Evolutionary conservation across 768 basidiomycete species (phyloP).

Genomic region (Suillus discolor): DNA sequence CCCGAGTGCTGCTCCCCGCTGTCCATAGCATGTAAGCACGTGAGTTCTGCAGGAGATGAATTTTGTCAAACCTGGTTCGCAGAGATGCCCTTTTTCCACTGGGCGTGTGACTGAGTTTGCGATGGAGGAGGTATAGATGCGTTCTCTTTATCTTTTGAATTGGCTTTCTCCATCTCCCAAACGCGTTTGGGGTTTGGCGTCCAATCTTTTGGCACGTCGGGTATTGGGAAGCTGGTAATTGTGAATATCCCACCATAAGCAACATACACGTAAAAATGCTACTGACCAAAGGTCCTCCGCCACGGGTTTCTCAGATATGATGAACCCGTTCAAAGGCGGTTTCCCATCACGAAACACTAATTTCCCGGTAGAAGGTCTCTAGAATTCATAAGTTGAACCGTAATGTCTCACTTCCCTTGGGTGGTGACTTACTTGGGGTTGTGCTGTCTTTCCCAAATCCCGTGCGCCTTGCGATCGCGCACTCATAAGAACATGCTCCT

Average conservation of each 20-base stretch:
- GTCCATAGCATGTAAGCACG: conserved; percentile 14
- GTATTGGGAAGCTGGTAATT: conserved; percentile 72
- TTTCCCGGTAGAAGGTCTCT: conserved; percentile 18
- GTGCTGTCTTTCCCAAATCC: neutral
- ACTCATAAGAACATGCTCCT: conserved; percentile 52
- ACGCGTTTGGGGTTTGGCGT: conserved; percentile 79
- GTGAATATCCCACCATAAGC: conserved; percentile 5
- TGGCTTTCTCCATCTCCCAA: conserved; percentile 55
- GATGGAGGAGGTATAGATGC: conserved; percentile 24
- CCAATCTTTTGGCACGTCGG: conserved; percentile 85
- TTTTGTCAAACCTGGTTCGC: conserved; percentile 66
- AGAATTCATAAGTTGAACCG: conserved; percentile 21
- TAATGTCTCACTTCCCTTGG: neutral
- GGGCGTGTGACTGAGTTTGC: conserved; percentile 38
- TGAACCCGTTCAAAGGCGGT: conserved; percentile 75
- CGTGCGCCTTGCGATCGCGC: conserved; percentile 22
- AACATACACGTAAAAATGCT: conserved; percentile 1
- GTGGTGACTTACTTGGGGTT: conserved; percentile 11
- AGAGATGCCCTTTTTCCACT: conserved; percentile 63
- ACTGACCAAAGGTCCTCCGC: conserved; percentile 70
- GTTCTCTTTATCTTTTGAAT: conserved; percentile 49
- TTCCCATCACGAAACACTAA: conserved; percentile 72
- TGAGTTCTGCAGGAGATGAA: neutral
- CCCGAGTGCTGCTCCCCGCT: conserved; percentile 86
- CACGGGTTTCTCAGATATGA: conserved; percentile 65